These are phyloP conservation scores for Phellopilus nigrolimitatus DNA, from an alignment of 1,284 basidiomycete species.

Conservation along the genomic window DNA sequence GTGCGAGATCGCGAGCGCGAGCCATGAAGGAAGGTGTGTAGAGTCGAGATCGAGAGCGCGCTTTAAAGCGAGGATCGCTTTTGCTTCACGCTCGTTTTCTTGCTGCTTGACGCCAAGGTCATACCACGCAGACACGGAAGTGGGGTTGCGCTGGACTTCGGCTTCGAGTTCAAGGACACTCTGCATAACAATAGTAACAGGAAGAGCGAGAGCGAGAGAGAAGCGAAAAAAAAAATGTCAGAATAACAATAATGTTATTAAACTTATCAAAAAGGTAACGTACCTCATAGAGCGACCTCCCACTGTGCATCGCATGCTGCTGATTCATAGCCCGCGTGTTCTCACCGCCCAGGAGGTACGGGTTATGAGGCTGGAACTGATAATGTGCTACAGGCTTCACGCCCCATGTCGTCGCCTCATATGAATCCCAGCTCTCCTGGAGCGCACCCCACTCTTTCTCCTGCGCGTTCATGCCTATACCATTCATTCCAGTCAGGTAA, in stretches of 20 bases:
- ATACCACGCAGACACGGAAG: conserved; percentile 78
- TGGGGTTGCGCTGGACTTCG: conserved; percentile 75
- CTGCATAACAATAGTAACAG: conserved; percentile 35
- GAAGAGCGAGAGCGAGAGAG: too few relatives aligned
- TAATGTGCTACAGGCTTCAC: conserved; percentile 60
- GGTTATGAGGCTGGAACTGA: conserved; percentile 79
- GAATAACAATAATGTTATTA: conserved; percentile 10
- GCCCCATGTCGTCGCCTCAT: conserved; percentile 64
- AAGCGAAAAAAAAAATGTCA: conserved; percentile 18
- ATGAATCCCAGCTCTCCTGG: conserved; percentile 81
- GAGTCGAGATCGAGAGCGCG: conserved; percentile 83
- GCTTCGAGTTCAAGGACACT: conserved; percentile 89
- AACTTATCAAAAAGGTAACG: conserved; percentile 23
- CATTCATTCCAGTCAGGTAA: conserved; percentile 15
- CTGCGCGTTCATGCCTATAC: too few relatives aligned
- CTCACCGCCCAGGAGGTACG: conserved; percentile 62
- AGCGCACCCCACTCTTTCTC: conserved; percentile 56
- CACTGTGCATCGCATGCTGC: conserved; percentile 51
- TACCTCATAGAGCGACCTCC: conserved; percentile 55
- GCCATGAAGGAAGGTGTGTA: conserved; percentile 74
- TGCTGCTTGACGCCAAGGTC: conserved; percentile 96
- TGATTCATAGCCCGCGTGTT: conserved; percentile 50
- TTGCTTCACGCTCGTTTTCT: conserved; percentile 93
- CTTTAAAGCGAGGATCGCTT: conserved; percentile 83
- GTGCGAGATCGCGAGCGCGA: conserved; percentile 88